Evolutionary conservation across 441 rosid genomes (phyloP), one percentile per base, ranked within the genome.

Genomic region (Theobroma grandiflorum): DNA sequence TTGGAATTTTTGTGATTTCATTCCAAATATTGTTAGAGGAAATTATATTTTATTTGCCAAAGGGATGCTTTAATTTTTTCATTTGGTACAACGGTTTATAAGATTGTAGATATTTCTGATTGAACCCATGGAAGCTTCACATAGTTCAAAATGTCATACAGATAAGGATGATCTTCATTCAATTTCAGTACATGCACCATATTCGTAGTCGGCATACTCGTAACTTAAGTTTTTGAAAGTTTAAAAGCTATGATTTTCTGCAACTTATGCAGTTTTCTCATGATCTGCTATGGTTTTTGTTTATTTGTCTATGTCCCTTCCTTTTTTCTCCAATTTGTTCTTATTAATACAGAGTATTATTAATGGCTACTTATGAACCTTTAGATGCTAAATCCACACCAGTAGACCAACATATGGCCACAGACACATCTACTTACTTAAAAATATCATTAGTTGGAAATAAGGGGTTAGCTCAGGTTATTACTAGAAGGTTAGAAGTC

Each of bases 391-490:
- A 57, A 74, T 57, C 37, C 20, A 8, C 63, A 20, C 40, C 22
- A 7, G 10, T 57, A 40, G 50, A 42, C 76, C 50, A 20, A 38
- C 37, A 55, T 37, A 37, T 71, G 43, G 26, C 62, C 42, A 15
- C 2, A 37, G 40, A 35, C 59, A 37, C 33, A 37, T 52, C 35
- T 37, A 53, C 10, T 72, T 37, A 52, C 49, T 72, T 35, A 10
- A 72, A 35, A 35, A 72, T 35, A 72, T 53, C 22, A 14, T 72
- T 52, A 72, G 33, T 72, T 50, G 75, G 45, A 72, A 69, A 33
- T 33, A 50, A 70, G 22, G 75, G 62, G 16, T 52, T 35, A 72
- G 42, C 18, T 18, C 62, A 33, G 62, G 62, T 72, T 72, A 15
- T 52, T 16, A 35, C 62, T 9, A 33, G 31, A 35, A 50, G 37